Evolutionary conservation across 495 filamentous ascomycete genomes (phyloP).

Genomic region (Geopyxis carbonaria): DNA sequence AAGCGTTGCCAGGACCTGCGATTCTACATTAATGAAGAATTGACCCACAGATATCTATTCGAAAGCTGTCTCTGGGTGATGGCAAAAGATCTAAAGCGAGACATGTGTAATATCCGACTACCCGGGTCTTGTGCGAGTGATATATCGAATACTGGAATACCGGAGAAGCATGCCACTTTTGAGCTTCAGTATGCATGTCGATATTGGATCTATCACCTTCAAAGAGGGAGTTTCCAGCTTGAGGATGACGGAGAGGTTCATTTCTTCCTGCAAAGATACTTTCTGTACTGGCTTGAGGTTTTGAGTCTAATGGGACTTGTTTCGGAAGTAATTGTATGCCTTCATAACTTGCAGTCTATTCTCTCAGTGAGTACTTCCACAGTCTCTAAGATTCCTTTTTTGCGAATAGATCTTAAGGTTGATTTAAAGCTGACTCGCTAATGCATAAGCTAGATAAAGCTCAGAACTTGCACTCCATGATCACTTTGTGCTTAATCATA

Average conservation of each 20-base stretch:
- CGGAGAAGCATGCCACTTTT: too few species aligned
- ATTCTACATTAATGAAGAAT: conserved; percentile 25
- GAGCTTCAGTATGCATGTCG: conserved; percentile 31
- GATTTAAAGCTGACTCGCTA: background rate
- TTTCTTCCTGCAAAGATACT: conserved; percentile 8
- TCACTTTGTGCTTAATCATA: conserved; percentile 22
- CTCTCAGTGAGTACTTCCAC: conserved; percentile 3
- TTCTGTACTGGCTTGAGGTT: conserved; percentile 20
- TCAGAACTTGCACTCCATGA: too few species aligned
- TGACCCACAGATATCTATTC: conserved; percentile 9
- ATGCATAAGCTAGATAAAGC: background rate
- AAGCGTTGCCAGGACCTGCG: conserved; percentile 7
- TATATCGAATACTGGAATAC: conserved; percentile 17
- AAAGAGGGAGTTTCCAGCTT: conserved; percentile 1
- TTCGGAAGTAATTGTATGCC: conserved; percentile 6
- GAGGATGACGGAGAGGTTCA: background rate
- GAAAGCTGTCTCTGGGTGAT: conserved; percentile 25
- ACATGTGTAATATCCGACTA: conserved; percentile 29
- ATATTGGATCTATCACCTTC: conserved; percentile 34
- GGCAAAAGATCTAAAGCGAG: conserved; percentile 19
- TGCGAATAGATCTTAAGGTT: background rate
- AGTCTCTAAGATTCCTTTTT: conserved; percentile 18
- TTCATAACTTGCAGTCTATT: background rate
- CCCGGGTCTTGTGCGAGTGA: conserved; percentile 17
- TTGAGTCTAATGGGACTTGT: conserved; percentile 15